These are phyloP conservation scores for Royoungia palumana DNA, from an alignment of 768 basidiomycete species.

Conservation along the genomic window DNA sequence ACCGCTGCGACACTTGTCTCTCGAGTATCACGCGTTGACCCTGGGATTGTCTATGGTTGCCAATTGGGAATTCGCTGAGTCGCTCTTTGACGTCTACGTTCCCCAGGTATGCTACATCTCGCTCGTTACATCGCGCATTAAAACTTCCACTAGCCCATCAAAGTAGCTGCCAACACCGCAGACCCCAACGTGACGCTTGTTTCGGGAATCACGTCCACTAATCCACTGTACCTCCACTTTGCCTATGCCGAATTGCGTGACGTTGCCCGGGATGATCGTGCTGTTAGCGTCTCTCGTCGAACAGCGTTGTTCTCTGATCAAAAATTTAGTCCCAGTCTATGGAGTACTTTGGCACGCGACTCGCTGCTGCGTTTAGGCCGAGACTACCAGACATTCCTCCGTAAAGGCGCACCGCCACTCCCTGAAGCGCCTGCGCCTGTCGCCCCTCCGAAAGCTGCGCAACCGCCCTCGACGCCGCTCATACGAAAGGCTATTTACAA, in stretches of 20 bases:
- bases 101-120: conserved; percentile 43
- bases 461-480: conserved; percentile 35
- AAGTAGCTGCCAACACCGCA: conserved; percentile 41
- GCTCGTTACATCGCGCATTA: not conserved
- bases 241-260: conserved; percentile 62
- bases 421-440: conserved; percentile 20
- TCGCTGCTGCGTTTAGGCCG: conserved; percentile 57
- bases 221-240: conserved; percentile 54
- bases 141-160: conserved; percentile 40
- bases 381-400: conserved; percentile 66
- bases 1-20: conserved; percentile 42
- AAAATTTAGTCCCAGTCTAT: conserved; percentile 60
- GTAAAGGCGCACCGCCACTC: conserved; percentile 44
- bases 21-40: conserved; percentile 47
- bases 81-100: conserved; percentile 56
- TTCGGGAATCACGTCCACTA: conserved; percentile 58
- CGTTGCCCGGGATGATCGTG: conserved; percentile 44
- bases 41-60: conserved; percentile 50
- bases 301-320: conserved; percentile 65
- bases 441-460: conserved; percentile 24
- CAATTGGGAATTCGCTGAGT: conserved; percentile 63
- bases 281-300: conserved; percentile 43
- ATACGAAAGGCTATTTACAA: conserved; percentile 42
- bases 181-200: conserved; percentile 57
- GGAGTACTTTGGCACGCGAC: conserved; percentile 58